Percentiles rank a stretch among this genome's conserved stretches.
These are phyloP conservation scores for Vigna unguiculata DNA, from an alignment of 306 rosid genomes.

Conservation along the genomic window DNA sequence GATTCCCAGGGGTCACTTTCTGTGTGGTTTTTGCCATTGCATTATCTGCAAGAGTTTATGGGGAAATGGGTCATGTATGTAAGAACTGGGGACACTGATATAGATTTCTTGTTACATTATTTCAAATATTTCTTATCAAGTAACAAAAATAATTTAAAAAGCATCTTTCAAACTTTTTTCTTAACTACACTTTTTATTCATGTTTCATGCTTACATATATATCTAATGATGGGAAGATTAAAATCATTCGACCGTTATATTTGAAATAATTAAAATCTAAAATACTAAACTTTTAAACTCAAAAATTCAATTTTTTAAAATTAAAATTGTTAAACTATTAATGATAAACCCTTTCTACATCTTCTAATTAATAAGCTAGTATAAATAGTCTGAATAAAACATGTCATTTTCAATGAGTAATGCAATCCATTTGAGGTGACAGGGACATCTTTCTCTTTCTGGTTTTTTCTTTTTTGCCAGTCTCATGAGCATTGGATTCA, in stretches of 20 bases:
- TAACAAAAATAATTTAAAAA: neutral
- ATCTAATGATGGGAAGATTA: too few relatives aligned
- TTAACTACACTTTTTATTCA: too few relatives aligned
- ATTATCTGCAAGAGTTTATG: conserved; percentile 46
- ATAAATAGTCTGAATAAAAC: neutral
- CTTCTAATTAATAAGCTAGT: neutral
- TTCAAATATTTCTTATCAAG: neutral
- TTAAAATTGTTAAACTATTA: too few relatives aligned
- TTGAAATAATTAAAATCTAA: too few relatives aligned
- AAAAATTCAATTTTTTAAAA: too few relatives aligned
- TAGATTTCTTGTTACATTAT: neutral
- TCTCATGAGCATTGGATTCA: conserved; percentile 29
- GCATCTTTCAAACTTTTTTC: neutral
- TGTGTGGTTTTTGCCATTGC: conserved; percentile 48
- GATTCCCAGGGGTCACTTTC: conserved; percentile 63
- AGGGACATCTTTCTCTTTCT: conserved; percentile 43
- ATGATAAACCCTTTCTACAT: neutral
- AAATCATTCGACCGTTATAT: too few relatives aligned
- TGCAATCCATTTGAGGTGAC: conserved; percentile 52
- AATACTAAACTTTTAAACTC: too few relatives aligned
- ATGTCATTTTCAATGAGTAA: conserved; percentile 29
- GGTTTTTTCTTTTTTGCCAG: conserved; percentile 8
- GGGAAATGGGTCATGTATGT: conserved; percentile 45
- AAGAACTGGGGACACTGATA: conserved; percentile 1
- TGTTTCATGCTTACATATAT: too few relatives aligned